phyloP scores from a whole-genome alignment of 2,329 filamentous ascomycete species.

The Zymoseptoria ardabiliae region DNA sequence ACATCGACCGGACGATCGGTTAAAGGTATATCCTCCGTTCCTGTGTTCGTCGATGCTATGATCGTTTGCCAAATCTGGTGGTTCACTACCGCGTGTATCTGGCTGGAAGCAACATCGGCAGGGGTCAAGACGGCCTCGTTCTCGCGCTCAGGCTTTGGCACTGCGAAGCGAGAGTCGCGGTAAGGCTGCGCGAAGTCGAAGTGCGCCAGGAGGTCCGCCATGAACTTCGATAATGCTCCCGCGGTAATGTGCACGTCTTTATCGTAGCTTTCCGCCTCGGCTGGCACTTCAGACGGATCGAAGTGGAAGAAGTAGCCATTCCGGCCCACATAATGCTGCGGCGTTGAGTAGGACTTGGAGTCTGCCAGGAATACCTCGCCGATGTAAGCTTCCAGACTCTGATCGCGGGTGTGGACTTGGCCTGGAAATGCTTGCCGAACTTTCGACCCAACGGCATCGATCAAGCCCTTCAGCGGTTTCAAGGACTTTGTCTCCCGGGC shows the following conservation, averaged over 20 bases:
- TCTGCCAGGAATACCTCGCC: constrained; percentile 46
- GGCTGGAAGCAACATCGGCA: background rate
- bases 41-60: constrained; percentile 1
- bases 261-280: constrained; percentile 3
- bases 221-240: constrained; percentile 1
- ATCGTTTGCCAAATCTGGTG: constrained; percentile 6
- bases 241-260: constrained; percentile 1
- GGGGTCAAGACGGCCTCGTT: background rate
- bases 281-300: constrained; percentile 12
- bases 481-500: constrained; percentile 36
- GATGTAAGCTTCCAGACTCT: constrained; percentile 38
- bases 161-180: constrained; percentile 3
- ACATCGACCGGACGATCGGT: constrained; percentile 7
- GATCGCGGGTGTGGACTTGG: constrained; percentile 1
- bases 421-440: constrained; percentile 1
- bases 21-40: constrained; percentile 9
- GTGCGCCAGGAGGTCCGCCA: constrained; percentile 2
- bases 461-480: constrained; percentile 29
- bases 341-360: constrained; percentile 50
- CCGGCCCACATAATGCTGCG: constrained; percentile 48
- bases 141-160: background rate
- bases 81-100: constrained; percentile 6
- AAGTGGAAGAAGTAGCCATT: constrained; percentile 52
- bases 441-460: constrained; percentile 16
- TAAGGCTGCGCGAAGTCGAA: constrained; percentile 8